Conservation (phyloP, 208 protist species). For the Herpetomonas tarakana region DNA sequence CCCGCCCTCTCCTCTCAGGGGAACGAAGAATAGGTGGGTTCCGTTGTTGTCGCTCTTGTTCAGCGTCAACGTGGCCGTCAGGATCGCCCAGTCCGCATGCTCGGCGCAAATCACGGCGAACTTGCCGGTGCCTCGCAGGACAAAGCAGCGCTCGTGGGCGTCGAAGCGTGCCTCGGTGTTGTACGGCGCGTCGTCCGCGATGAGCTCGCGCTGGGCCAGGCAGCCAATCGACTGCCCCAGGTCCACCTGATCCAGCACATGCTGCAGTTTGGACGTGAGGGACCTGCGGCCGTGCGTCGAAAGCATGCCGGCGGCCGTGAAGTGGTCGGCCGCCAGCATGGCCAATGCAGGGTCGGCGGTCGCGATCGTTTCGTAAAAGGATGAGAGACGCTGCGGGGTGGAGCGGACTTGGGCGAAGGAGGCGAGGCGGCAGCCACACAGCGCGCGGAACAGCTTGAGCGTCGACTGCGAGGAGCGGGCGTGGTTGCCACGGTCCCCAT, state of each 20-base stretch:
- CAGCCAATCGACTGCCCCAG: conserved; percentile 53
- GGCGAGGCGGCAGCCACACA: conserved; percentile 53
- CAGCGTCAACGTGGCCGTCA: conserved; percentile 75
- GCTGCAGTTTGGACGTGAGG: conserved; percentile 4
- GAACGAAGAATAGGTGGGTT: conserved; percentile 70
- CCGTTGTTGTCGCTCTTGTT: conserved; percentile 81
- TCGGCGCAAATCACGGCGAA: conserved; percentile 73
- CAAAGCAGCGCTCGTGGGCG: conserved; percentile 66
- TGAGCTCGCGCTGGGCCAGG: conserved; percentile 69
- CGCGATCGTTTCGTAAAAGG: conserved; percentile 79
- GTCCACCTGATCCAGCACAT: conserved; percentile 60
- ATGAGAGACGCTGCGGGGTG: conserved; percentile 55
- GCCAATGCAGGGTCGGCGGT: conserved; percentile 57
- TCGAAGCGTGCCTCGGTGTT: conserved; percentile 88
- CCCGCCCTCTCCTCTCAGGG: conserved; percentile 47
- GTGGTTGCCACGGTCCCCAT: not conserved
- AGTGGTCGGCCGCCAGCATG: conserved; percentile 75
- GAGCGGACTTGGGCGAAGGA: conserved; percentile 83
- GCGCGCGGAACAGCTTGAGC: conserved; percentile 52
- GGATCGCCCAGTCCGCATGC: conserved; percentile 75
- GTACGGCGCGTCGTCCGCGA: conserved; percentile 68
- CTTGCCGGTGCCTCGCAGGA: conserved; percentile 78
- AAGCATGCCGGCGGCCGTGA: conserved; percentile 77
- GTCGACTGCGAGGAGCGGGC: conserved; percentile 21
- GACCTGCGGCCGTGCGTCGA: conserved; percentile 56